These are phyloP conservation scores for Chlorella ohadii DNA, from an alignment of 139 green algal genomes.

Conservation along the genomic window DNA sequence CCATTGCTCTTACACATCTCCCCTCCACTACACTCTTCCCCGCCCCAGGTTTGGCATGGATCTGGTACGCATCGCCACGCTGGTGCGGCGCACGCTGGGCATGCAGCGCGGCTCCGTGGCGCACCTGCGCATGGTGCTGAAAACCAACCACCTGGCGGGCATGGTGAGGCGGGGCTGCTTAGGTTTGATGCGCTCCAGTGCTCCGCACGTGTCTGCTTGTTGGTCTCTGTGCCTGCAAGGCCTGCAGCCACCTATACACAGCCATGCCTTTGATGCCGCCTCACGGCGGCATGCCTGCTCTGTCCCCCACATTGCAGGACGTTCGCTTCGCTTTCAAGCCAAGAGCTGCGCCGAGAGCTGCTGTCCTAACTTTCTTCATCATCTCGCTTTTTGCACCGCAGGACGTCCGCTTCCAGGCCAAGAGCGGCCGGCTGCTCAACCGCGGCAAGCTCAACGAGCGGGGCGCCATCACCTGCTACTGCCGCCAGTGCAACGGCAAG, in stretches of 20 bases:
- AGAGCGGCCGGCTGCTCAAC: background rate
- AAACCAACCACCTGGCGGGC: conserved; percentile 43
- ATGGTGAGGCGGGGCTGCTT: background rate
- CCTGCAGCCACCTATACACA: too few species aligned
- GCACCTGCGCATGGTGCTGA: conserved; percentile 52
- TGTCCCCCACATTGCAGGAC: conserved; percentile 1
- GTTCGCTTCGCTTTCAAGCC: conserved; percentile 49
- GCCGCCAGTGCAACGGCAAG: conserved; percentile 39
- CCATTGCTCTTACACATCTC: too few species aligned
- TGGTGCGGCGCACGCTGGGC: conserved; percentile 26
- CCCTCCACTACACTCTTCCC: background rate
- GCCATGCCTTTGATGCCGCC: too few species aligned
- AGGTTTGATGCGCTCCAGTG: too few species aligned
- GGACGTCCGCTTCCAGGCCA: conserved; percentile 45
- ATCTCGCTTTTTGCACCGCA: too few species aligned
- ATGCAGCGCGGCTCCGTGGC: conserved; percentile 21
- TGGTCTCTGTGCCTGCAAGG: too few species aligned
- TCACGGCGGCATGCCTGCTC: background rate
- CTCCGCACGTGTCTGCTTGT: too few species aligned
- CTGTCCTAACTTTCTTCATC: too few species aligned
- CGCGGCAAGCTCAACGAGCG: conserved; percentile 39
- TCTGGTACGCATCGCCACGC: conserved; percentile 17
- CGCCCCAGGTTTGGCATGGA: conserved; percentile 3
- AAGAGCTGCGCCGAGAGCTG: too few species aligned
- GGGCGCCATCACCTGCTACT: conserved; percentile 55